Evolutionary conservation across 1,139 yeast genomes (phyloP).

Genomic region (Meyerozyma sp.): DNA sequence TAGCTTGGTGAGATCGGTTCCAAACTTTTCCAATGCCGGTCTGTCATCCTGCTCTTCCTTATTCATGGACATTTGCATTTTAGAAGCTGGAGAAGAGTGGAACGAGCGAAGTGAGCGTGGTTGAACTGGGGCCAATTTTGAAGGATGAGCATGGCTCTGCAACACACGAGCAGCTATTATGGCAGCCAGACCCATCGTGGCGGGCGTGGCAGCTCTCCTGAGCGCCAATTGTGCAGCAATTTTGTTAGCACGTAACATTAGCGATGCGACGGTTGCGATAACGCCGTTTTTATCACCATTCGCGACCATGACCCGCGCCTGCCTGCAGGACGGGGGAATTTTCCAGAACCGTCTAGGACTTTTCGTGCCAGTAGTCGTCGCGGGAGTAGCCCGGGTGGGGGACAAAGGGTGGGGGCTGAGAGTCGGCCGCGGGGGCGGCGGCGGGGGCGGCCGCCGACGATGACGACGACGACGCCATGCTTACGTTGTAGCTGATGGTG

Average conservation of each 20-base stretch:
- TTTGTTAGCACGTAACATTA: background rate
- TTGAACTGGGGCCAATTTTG: background rate
- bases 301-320: background rate
- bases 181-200: background rate
- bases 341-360: background rate
- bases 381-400: constrained; percentile 29
- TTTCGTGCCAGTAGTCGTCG: constrained; percentile 34
- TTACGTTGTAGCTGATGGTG: background rate
- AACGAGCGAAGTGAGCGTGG: constrained; percentile 6
- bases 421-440: background rate
- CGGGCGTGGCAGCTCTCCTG: background rate
- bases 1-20: constrained; percentile 80
- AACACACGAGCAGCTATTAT: background rate
- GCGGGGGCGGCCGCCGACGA: too few species aligned
- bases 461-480: background rate
- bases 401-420: constrained; percentile 27
- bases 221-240: background rate
- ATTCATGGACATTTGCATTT: constrained; percentile 37
- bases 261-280: background rate
- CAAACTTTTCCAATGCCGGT: constrained; percentile 81
- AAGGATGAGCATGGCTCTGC: background rate
- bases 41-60: constrained; percentile 48
- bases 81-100: constrained; percentile 14
- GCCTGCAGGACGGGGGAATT: background rate
- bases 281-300: background rate